Percentiles rank a stretch among this genome's conserved stretches.
Conservation (phyloP, 1,284 basidiomycete species). For the Cryptococcus neoformans region DNA sequence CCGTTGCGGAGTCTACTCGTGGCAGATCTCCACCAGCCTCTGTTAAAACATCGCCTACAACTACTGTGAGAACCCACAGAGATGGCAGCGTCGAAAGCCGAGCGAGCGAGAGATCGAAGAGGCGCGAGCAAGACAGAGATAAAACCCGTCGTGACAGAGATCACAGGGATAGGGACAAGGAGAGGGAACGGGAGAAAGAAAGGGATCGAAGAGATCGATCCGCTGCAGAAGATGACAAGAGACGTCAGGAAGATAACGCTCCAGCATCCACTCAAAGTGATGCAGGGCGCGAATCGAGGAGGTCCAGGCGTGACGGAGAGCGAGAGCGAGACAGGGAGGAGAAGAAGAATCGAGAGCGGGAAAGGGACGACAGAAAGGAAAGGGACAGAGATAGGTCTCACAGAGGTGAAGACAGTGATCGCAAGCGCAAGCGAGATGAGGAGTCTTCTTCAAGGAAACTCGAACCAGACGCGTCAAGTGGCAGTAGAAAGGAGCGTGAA, state of each 20-base stretch:
- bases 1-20: conserved; percentile 1
- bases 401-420: conserved; percentile 17
- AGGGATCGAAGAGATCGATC: conserved; percentile 20
- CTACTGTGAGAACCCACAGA: conserved; percentile 12
- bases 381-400: conserved; percentile 14
- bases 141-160: conserved; percentile 12
- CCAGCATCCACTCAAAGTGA: too few species aligned
- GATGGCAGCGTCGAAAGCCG: conserved; percentile 40
- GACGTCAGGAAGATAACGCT: too few species aligned
- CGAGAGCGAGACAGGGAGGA: conserved; percentile 16
- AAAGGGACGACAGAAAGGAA: conserved; percentile 19
- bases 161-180: conserved; percentile 13
- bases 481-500: conserved; percentile 16
- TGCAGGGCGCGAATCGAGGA: neutral
- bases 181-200: conserved; percentile 29
- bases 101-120: conserved; percentile 24
- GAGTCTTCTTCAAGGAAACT: conserved; percentile 29
- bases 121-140: too few species aligned
- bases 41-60: conserved; percentile 8
- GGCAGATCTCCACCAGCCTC: conserved; percentile 13
- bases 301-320: neutral
- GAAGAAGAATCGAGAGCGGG: conserved; percentile 13
- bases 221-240: neutral
- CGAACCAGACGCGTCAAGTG: neutral
- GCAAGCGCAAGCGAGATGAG: conserved; percentile 54